Percentiles rank a stretch among this genome's conserved stretches.
These are phyloP conservation scores for Cladosporium sphaerospermum DNA, from an alignment of 2,329 filamentous ascomycete genomes.

Conservation along the genomic window DNA sequence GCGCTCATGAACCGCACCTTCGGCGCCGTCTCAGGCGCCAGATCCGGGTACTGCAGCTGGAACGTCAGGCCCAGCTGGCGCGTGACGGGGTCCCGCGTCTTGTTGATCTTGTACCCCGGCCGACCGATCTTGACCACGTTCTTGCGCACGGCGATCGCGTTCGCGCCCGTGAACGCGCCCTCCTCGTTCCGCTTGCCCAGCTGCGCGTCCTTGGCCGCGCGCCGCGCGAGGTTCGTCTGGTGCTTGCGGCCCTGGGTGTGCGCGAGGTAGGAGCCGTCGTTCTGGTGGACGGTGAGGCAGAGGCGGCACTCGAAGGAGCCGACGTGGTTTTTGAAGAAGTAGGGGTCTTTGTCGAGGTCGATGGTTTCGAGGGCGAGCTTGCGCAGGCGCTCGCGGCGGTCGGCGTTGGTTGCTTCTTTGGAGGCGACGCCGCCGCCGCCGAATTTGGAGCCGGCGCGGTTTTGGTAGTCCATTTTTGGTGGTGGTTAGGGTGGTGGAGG, in stretches of 20 bases:
- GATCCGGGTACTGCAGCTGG: slow-evolving; percentile 92
- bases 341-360: slow-evolving; percentile 98
- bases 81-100: slow-evolving; percentile 82
- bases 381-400: slow-evolving; percentile 92
- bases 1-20: slow-evolving; percentile 96
- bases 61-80: slow-evolving; percentile 88
- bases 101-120: slow-evolving; percentile 96
- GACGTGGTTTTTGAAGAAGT: slow-evolving; percentile 99
- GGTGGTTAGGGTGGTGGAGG: background rate
- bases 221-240: slow-evolving; percentile 93
- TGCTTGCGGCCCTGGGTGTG: slow-evolving; percentile 99
- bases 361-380: slow-evolving; percentile 98
- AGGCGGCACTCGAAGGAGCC: slow-evolving; percentile 96
- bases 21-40: slow-evolving; percentile 66
- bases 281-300: slow-evolving; percentile 95
- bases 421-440: slow-evolving; percentile 96
- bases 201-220: slow-evolving; percentile 90
- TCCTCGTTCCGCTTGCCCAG: slow-evolving; percentile 65
- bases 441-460: slow-evolving; percentile 94
- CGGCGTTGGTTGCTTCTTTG: slow-evolving; percentile 86
- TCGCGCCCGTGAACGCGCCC: slow-evolving; percentile 65
- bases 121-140: slow-evolving; percentile 92
- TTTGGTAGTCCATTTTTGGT: slow-evolving; percentile 48
- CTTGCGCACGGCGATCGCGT: slow-evolving; percentile 62
- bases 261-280: slow-evolving; percentile 96